These are phyloP conservation scores for Phyllosticta capitalensis DNA, from an alignment of 2,329 filamentous ascomycete genomes.

Conservation along the genomic window DNA sequence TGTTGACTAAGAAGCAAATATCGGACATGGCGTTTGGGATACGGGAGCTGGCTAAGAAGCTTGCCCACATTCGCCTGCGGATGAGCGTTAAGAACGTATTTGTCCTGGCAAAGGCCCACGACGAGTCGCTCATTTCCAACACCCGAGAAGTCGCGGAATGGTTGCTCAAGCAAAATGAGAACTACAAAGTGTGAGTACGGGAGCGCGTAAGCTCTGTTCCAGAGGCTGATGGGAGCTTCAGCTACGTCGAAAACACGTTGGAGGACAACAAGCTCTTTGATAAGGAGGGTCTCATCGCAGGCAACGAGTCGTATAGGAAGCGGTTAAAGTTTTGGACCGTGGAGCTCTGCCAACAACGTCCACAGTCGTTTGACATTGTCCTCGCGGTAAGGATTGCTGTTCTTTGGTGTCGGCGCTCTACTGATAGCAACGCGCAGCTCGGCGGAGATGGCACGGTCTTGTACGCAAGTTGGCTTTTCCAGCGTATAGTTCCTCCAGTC, in stretches of 20 bases:
- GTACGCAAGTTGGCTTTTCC: constrained; percentile 94
- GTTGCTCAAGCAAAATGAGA: constrained; percentile 63
- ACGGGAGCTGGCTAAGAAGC: constrained; percentile 73
- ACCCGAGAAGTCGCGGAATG: constrained; percentile 70
- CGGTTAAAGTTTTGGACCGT: constrained; percentile 78
- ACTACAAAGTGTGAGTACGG: constrained; percentile 58
- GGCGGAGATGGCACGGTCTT: constrained; percentile 95
- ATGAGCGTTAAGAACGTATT: constrained; percentile 78
- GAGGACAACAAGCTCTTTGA: constrained; percentile 65
- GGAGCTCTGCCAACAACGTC: constrained; percentile 63
- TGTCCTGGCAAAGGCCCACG: constrained; percentile 84
- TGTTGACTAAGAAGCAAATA: constrained; percentile 88
- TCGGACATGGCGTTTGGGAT: constrained; percentile 97
- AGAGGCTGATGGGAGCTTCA: constrained; percentile 15
- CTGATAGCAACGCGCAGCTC: constrained; percentile 34
- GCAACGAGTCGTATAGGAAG: constrained; percentile 44
- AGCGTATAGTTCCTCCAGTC: constrained; percentile 86
- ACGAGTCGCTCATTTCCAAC: constrained; percentile 66
- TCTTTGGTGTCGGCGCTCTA: not conserved
- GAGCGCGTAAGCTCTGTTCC: not conserved
- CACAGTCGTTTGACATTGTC: constrained; percentile 88
- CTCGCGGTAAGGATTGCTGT: constrained; percentile 50
- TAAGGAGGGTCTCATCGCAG: constrained; percentile 54
- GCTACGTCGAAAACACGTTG: constrained; percentile 66
- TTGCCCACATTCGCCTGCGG: constrained; percentile 74